phyloP scores from a whole-genome alignment of 2,329 filamentous ascomycete genomes.

The Albophoma yamanashiensis region DNA sequence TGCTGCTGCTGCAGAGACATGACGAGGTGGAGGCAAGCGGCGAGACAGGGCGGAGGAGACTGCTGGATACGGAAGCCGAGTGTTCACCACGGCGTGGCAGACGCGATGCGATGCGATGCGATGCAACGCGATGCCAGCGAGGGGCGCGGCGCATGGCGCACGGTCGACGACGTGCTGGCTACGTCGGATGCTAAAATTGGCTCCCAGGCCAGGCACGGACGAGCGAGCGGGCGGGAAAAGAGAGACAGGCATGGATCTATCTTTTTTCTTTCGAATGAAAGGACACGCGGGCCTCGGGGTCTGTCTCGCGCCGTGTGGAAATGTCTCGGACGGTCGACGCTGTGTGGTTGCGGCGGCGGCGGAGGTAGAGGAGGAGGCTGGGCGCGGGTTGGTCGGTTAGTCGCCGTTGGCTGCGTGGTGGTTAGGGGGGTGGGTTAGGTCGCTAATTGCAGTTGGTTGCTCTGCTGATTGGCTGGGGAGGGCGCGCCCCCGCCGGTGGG shows the following conservation, averaged over 20 bases:
- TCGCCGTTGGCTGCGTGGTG: background rate
- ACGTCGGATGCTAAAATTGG: background rate
- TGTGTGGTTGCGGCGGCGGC: background rate
- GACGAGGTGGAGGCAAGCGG: background rate
- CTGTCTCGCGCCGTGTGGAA: background rate
- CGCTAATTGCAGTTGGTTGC: background rate
- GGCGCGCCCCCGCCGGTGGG: too few species aligned
- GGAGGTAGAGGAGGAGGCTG: background rate
- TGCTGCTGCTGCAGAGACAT: background rate
- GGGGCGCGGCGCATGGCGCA: background rate
- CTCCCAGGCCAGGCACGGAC: background rate
- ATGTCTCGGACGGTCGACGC: background rate
- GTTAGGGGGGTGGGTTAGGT: background rate
- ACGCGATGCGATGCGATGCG: too few species aligned
- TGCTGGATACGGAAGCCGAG: background rate
- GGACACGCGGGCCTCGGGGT: background rate
- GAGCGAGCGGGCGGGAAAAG: background rate
- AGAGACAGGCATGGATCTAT: background rate
- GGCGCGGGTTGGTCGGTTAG: background rate
- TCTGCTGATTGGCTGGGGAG: too few species aligned
- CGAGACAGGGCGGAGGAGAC: background rate
- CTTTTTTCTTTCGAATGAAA: background rate
- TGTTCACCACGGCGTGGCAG: slow-evolving; percentile 1
- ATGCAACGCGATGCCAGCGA: too few species aligned
- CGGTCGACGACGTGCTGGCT: background rate